These are phyloP conservation scores for Fusarium pseudocircinatum DNA, from an alignment of 2,329 filamentous ascomycete genomes.

Conservation along the genomic window DNA sequence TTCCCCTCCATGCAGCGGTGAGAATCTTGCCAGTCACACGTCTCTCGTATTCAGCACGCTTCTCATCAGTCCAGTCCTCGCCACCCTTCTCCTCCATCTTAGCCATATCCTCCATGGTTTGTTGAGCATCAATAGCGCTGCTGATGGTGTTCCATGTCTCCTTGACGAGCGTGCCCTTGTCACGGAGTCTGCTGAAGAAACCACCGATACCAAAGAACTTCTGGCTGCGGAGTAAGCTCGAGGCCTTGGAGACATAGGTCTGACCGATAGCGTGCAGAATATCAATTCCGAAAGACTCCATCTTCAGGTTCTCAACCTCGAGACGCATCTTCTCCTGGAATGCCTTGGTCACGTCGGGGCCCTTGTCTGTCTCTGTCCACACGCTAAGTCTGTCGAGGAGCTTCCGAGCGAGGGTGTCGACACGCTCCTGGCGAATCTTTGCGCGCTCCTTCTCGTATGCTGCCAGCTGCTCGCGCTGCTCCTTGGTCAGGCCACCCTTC, in stretches of 20 bases:
- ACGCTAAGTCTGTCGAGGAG: constrained; percentile 89
- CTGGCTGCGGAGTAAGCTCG: constrained; percentile 89
- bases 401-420: constrained; percentile 84
- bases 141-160: constrained; percentile 99
- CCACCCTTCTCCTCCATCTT: constrained; percentile 93
- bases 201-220: constrained; percentile 97
- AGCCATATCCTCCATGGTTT: constrained; percentile 99
- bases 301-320: constrained; percentile 98
- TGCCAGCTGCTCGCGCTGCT: constrained; percentile 90
- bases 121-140: constrained; percentile 94
- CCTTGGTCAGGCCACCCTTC: constrained; percentile 85
- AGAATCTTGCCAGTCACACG: constrained; percentile 97
- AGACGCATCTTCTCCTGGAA: constrained; percentile 95
- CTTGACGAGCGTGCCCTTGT: constrained; percentile 96
- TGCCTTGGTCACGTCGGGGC: constrained; percentile 81
- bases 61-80: constrained; percentile 98
- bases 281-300: constrained; percentile 97
- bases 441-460: constrained; percentile 89
- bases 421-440: constrained; percentile 86
- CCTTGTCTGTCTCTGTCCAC: constrained; percentile 98
- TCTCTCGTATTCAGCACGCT: constrained; percentile 93
- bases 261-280: constrained; percentile 94
- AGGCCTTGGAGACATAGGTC: constrained; percentile 89
- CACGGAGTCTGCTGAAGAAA: constrained; percentile 92
- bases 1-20: constrained; percentile 94